Base-by-base conservation (phyloP, 2,329 filamentous ascomycete species). In the Truncatella angustata region DNA sequence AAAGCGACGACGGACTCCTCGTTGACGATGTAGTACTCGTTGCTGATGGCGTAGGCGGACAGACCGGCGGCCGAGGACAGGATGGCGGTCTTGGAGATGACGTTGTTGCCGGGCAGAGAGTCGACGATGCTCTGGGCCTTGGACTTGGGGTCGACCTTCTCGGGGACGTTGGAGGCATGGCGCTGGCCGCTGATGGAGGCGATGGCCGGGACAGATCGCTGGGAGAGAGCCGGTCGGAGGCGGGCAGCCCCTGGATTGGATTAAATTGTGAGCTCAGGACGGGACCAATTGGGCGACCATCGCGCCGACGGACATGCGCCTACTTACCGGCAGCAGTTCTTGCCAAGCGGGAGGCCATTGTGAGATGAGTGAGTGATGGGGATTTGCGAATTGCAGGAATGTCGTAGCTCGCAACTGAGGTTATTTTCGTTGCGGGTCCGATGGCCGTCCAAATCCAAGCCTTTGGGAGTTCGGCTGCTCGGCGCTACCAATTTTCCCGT, bases 1-100 rank as follows among this genome's bases (percentile, higher is more conserved):
- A 99, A 84, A 62, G 90, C 90, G 69, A 96, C 90, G 70, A 99
- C 89, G 59, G 92, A 89, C 82, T 99, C 94, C 83, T 99, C 94
- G 80, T 99, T 99, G 77, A 99, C 83, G 72, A 99, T 91, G 78
- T 97, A 97, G 81, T 97, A 91, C 85, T 99, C 94, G 79, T 96
- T 99, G 86, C 90, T 95, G 78, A 99, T 91, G 69, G 91, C 94
- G 71, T 94, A 96, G 73, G 96, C 84, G 68, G 90, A 92, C 65
- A 96, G 76, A 77, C 89, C 93, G 68, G 94, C 90, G 60, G 88
- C 87, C 66, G 91, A 92, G 70, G 93, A 97, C 68, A 99, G 88
- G 71, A 97, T 93, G 68, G 94, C 94, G 64, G 91, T 91, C 87
- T 99, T 99, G 75, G 91, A 95, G 70, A 96, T 79, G 60, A 97